Percentiles rank a stretch among this genome's conserved stretches.
These are phyloP conservation scores for Cupressus sempervirens DNA, from an alignment of 75 land plant genomes.

Conservation along the genomic window DNA sequence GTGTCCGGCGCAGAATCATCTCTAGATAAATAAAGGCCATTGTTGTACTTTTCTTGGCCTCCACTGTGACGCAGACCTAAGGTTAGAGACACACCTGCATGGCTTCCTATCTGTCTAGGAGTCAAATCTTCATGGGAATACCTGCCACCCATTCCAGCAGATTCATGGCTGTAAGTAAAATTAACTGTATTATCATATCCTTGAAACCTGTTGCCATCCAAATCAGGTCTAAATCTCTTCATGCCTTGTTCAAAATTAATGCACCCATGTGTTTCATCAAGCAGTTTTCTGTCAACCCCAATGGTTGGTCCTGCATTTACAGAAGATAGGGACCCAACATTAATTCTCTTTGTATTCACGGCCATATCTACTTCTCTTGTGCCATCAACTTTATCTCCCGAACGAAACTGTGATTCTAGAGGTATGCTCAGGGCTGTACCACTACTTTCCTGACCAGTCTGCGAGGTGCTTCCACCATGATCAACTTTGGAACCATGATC, in stretches of 20 bases:
- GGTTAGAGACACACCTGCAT: constrained; percentile 51
- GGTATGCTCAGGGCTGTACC: constrained; percentile 12
- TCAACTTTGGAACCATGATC: constrained; percentile 15
- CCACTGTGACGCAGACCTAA: constrained; percentile 59
- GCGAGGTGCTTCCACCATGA: constrained; percentile 13
- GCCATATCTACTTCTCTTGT: constrained; percentile 2
- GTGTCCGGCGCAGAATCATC: constrained; percentile 20
- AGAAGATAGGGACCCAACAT: background rate
- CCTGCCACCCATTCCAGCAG: constrained; percentile 12
- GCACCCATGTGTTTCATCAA: constrained; percentile 6
- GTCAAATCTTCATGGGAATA: constrained; percentile 24
- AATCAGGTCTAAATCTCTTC: constrained; percentile 7
- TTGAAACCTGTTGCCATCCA: constrained; percentile 8
- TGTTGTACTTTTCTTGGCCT: constrained; percentile 20
- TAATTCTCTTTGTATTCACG: background rate
- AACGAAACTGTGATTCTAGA: constrained; percentile 5
- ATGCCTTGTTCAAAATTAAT: constrained; percentile 6
- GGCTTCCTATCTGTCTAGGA: constrained; percentile 14
- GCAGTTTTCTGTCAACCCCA: background rate
- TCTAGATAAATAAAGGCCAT: constrained; percentile 33
- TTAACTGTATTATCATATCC: constrained; percentile 12
- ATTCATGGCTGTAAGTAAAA: constrained; percentile 2
- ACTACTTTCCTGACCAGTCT: constrained; percentile 12
- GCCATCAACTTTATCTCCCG: background rate
- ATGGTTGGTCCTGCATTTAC: constrained; percentile 6